Percentiles rank a stretch among this genome's conserved stretches.
These are phyloP conservation scores for Aspergillus steynii DNA, from an alignment of 495 filamentous ascomycete species.

Conservation along the genomic window DNA sequence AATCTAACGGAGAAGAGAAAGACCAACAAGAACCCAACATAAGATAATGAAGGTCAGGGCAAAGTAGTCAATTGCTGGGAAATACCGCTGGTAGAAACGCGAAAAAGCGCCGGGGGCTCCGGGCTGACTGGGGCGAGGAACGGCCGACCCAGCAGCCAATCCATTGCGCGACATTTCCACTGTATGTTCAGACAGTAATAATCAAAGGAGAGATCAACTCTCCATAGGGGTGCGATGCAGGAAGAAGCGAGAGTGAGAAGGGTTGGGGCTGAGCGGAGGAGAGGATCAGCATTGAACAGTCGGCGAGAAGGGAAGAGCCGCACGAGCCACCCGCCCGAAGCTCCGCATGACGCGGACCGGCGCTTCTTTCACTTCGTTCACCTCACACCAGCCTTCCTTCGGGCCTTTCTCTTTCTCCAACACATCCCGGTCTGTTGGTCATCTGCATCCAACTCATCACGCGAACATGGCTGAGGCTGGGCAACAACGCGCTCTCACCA, in stretches of 20 bases:
- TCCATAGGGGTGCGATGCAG: not conserved
- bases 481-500: conserved; percentile 51
- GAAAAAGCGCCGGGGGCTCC: conserved; percentile 41
- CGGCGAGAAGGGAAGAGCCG: not conserved
- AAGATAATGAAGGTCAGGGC: conserved; percentile 68
- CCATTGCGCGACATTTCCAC: conserved; percentile 34
- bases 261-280: not conserved
- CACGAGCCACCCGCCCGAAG: conserved; percentile 12
- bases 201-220: conserved; percentile 6
- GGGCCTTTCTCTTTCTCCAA: not conserved
- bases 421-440: not conserved
- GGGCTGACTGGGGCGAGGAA: conserved; percentile 26
- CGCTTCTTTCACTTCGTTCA: not conserved
- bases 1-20: not conserved
- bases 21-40: conserved; percentile 64
- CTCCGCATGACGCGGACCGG: conserved; percentile 11
- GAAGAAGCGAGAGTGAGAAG: not conserved
- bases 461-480: conserved; percentile 51
- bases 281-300: not conserved
- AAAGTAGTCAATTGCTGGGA: conserved; percentile 78
- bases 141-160: conserved; percentile 30
- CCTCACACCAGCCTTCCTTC: not conserved
- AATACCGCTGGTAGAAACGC: conserved; percentile 63
- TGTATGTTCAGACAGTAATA: not conserved
- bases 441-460: not conserved